Evolutionary conservation across 352 stramenopile species (phyloP).

Genomic region (Pythium angustatum): DNA sequence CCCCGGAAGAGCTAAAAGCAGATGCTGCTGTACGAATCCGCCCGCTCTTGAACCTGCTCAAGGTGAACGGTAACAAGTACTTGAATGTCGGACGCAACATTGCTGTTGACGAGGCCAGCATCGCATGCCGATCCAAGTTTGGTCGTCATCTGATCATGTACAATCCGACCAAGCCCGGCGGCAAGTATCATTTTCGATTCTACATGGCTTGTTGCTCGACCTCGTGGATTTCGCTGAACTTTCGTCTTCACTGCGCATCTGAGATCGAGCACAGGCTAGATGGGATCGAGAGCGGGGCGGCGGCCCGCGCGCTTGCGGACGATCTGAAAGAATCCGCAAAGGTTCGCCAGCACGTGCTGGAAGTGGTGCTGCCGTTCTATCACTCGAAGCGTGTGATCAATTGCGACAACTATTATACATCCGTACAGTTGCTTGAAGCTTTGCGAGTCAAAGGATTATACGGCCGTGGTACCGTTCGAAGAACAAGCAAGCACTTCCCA

Average conservation of each 20-base stretch:
- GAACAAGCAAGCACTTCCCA: slow-evolving; percentile 29
- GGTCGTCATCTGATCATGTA: slow-evolving; percentile 32
- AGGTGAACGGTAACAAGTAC: slow-evolving; percentile 20
- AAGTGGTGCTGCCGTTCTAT: slow-evolving; percentile 29
- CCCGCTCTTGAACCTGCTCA: slow-evolving; percentile 29
- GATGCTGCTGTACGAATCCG: slow-evolving; percentile 25
- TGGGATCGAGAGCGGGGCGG: background rate
- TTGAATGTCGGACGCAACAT: slow-evolving; percentile 30
- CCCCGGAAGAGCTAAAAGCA: background rate
- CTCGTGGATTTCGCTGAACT: slow-evolving; percentile 32
- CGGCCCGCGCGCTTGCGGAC: background rate
- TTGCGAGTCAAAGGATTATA: slow-evolving; percentile 31
- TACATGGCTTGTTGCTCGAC: slow-evolving; percentile 36
- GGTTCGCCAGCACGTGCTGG: slow-evolving; percentile 27
- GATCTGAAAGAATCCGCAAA: background rate
- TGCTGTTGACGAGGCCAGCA: slow-evolving; percentile 30
- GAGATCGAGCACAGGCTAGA: background rate
- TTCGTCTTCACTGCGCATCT: slow-evolving; percentile 26
- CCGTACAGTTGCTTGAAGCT: slow-evolving; percentile 24
- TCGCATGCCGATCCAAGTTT: slow-evolving; percentile 33
- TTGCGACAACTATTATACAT: slow-evolving; percentile 42
- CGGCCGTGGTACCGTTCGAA: slow-evolving; percentile 24
- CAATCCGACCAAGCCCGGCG: slow-evolving; percentile 34
- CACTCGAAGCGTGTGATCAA: slow-evolving; percentile 29
- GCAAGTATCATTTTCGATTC: slow-evolving; percentile 40